phyloP scores from a whole-genome alignment of 139 green algal genomes.

The Astrephomene gubernaculifera region DNA sequence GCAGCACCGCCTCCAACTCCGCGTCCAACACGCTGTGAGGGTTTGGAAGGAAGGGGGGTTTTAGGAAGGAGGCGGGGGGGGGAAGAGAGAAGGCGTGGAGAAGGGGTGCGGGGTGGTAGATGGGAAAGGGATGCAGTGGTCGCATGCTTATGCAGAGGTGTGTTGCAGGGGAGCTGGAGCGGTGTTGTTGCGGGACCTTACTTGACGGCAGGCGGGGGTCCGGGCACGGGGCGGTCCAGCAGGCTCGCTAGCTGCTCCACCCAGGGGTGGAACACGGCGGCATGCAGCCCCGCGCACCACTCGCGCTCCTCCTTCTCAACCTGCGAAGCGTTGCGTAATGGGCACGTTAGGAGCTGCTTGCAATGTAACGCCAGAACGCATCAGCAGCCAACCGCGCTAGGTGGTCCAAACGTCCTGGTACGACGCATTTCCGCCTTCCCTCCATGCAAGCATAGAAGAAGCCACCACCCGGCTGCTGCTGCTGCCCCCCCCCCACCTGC shows the following conservation, averaged over 20 bases:
- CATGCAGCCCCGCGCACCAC: slow-evolving; percentile 78
- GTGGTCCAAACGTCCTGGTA: too few species aligned
- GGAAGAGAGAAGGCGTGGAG: not conserved
- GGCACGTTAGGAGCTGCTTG: too few species aligned
- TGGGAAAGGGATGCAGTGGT: too few species aligned
- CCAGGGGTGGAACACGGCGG: slow-evolving; percentile 74
- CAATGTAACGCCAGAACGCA: too few species aligned
- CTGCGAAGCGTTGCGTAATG: too few species aligned
- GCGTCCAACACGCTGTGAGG: slow-evolving; percentile 71
- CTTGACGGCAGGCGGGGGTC: slow-evolving; percentile 58
- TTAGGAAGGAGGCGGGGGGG: not conserved
- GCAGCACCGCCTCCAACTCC: slow-evolving; percentile 84
- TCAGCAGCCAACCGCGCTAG: too few species aligned
- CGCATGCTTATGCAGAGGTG: too few species aligned
- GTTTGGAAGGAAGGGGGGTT: not conserved
- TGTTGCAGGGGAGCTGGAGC: not conserved
- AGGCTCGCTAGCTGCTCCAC: slow-evolving; percentile 60
- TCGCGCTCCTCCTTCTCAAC: slow-evolving; percentile 78
- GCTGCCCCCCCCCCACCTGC: too few species aligned
- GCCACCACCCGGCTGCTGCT: too few species aligned
- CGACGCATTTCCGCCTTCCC: too few species aligned
- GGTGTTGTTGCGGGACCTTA: slow-evolving; percentile 15
- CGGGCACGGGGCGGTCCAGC: slow-evolving; percentile 7
- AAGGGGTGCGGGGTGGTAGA: not conserved
- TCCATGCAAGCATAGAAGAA: too few species aligned